Base-by-base conservation (phyloP, 73 alveolate species). In the Uronychia setigera region DNA sequence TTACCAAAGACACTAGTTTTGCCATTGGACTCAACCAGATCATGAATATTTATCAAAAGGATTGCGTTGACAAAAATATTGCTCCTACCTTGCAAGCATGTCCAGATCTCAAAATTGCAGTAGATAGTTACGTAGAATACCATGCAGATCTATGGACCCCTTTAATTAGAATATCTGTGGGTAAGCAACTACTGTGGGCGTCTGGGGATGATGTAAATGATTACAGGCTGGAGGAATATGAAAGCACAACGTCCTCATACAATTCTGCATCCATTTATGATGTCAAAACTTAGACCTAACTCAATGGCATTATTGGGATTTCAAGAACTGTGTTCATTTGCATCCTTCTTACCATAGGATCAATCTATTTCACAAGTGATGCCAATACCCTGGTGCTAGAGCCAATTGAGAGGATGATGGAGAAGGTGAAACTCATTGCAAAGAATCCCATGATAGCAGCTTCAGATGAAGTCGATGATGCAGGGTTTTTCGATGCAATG, bases 391-490 rank as follows among this genome's bases (percentile, higher is more conserved):
- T 93, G 30, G 97, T 93, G 28, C 82, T 93, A 26, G 87, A 60
- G 34, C 87, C 97, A 13, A 87, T 93, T 25, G 97, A 93, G 83
- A 78, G 91, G 33, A 93, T 93, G 97, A 77, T 93, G 11, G 94
- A 87, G 32, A 93, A 87, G 60, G 95, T 92, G 32, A 91, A 89
- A 35, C 77, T 80, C 26, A 87, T 92, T 1, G 97, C 94, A 14
- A 89, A 77, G 76, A 87, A 92, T 59, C 97, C 97, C 29, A 76
- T 92, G 32, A 93, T 85, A 31, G 95, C 95, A 19, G 92, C 92
- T 1, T 60, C 82, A 31, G 92, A 88, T 46, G 97, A 92, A 74
- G 97, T 83, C 57, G 83, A 83, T 1, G 80, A 91, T 57, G 92
- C 91, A 28, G 94, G 94, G 9, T 76, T 88, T 9, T 25, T 76